phyloP scores from a whole-genome alignment of 2,329 filamentous ascomycete species.

The Anisogramma anomala region DNA sequence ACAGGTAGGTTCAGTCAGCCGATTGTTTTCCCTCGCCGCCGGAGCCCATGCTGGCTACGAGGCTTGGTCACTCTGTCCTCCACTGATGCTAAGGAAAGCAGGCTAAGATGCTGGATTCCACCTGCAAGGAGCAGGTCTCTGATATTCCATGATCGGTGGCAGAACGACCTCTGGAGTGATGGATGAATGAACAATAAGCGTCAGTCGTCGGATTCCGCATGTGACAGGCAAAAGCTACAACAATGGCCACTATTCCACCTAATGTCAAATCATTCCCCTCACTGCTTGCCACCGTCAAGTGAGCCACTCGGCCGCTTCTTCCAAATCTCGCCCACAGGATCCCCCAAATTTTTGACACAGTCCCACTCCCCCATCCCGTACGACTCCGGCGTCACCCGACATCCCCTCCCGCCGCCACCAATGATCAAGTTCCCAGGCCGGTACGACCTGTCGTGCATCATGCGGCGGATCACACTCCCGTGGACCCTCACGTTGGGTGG shows the following conservation, averaged over 20 bases:
- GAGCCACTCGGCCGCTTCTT: conserved; percentile 27
- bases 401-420: conserved; percentile 64
- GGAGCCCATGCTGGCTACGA: too few species aligned
- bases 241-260: neutral
- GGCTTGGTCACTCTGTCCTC: too few species aligned
- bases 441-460: conserved; percentile 52
- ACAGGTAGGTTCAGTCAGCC: too few species aligned
- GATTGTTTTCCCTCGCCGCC: too few species aligned
- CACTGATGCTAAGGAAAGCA: too few species aligned
- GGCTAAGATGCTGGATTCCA: too few species aligned
- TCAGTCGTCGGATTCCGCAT: too few species aligned
- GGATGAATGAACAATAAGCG: too few species aligned
- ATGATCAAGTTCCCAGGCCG: conserved; percentile 70
- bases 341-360: conserved; percentile 50
- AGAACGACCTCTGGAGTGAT: too few species aligned
- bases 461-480: conserved; percentile 60
- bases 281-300: conserved; percentile 1
- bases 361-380: conserved; percentile 64
- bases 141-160: too few species aligned
- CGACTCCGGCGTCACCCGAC: conserved; percentile 46
- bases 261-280: neutral
- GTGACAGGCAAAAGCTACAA: too few species aligned
- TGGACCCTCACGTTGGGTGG: conserved; percentile 60
- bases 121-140: neutral
- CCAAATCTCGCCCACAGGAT: conserved; percentile 59